Percentiles rank a stretch among this genome's conserved stretches.
Evolutionary conservation across 768 basidiomycete genomes (phyloP).

Genomic region (Collybia sordida): DNA sequence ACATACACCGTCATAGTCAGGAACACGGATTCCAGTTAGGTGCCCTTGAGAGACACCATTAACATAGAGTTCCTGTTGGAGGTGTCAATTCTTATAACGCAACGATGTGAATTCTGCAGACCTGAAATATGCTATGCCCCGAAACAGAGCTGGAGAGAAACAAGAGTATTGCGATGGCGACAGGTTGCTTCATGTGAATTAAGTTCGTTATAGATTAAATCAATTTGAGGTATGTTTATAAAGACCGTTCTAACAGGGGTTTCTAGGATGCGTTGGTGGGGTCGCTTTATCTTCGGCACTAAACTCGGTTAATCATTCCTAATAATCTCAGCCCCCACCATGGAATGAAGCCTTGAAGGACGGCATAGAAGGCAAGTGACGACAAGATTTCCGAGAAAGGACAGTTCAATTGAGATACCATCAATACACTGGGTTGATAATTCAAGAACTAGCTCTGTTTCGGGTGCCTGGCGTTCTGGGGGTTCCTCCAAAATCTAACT

Average conservation of each 20-base stretch:
- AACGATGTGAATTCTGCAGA: constrained; percentile 9
- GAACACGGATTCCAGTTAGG: constrained; percentile 36
- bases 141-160: constrained; percentile 30
- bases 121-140: constrained; percentile 55
- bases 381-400: too few species aligned
- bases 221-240: not conserved
- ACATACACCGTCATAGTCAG: constrained; percentile 38
- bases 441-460: too few species aligned
- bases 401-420: too few species aligned
- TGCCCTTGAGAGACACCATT: constrained; percentile 48
- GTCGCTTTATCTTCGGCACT: not conserved
- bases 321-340: too few species aligned
- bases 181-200: constrained; percentile 21
- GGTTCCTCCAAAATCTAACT: too few species aligned
- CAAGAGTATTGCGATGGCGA: constrained; percentile 22
- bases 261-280: too few species aligned
- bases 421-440: too few species aligned
- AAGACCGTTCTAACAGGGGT: not conserved
- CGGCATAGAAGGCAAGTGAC: not conserved
- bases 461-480: too few species aligned
- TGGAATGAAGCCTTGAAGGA: too few species aligned
- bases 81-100: not conserved
- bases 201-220: not conserved
- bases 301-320: too few species aligned
- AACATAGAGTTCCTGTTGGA: constrained; percentile 40